Base-by-base conservation (phyloP, 768 basidiomycete species). In the Russula compacta region DNA sequence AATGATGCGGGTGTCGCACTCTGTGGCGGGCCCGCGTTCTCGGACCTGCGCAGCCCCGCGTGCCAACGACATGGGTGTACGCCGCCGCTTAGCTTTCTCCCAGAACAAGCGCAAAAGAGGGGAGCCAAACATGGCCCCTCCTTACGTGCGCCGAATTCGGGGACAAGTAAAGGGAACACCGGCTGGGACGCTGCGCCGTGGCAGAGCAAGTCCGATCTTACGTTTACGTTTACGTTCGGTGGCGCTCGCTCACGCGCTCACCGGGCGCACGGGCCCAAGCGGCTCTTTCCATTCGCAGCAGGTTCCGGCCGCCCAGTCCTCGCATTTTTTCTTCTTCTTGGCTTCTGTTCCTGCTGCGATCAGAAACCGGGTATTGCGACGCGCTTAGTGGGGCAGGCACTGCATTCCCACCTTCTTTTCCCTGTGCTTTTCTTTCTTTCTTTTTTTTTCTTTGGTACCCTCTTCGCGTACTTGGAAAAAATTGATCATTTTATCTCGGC, bases 301-400 rank as follows among this genome's bases (percentile, higher is more conserved):
- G 48, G 43, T 33, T 61, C 55, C 52, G 50, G 55, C 55, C 60
- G 60, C 48, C 60, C 49, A 53, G 53, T 29, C n/a, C 47, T 60
- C 53, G 52, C 54, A 35, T 49, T 56, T 60, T 36, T 38, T 43
- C n/a, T 19, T 59, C 49, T 39, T 48, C 51, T 53, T 2, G 19
- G 29, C 59, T 57, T 62, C 56, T 50, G 61, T 62, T 21, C 56
- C 61, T 62, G 56, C 56, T 62, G 56, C 61, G 61, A 58, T 62
- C 61, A 61, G 36, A 56, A 36, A 21, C 58, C 42, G 50, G 55
- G 49, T 61, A 57, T 61, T 19, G 60, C 43, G 36, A 52, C 43
- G 54, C 29, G 60, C 43, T 49, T 56, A 44, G 49, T 39, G n/a
- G n/a, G 19, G 52, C 42, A 56, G 60, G 53, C 42, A 61, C 60